Conservation (phyloP, 495 filamentous ascomycete species). For the Podospora bellae-mahoneyi region DNA sequence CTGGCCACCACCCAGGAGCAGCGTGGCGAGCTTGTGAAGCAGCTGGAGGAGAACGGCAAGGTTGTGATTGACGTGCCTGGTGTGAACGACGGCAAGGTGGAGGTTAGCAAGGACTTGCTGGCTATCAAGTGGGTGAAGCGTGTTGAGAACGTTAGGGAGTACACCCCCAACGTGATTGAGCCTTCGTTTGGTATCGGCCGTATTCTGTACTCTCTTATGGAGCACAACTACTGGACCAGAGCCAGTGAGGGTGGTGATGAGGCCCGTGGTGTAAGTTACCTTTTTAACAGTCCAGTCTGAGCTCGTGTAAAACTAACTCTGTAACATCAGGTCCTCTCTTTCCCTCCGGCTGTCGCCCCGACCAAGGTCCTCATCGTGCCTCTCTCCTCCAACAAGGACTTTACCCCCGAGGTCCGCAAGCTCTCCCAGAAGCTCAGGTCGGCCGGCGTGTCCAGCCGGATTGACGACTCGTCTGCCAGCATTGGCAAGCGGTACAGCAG, state of each 20-base stretch:
- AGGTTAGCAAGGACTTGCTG: constrained; percentile 67
- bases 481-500: constrained; percentile 74
- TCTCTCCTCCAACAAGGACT: constrained; percentile 59
- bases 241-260: constrained; percentile 62
- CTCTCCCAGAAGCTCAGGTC: constrained; percentile 59
- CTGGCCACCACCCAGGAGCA: constrained; percentile 64
- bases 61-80: constrained; percentile 63
- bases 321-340: constrained; percentile 59
- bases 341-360: constrained; percentile 68
- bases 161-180: constrained; percentile 81
- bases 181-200: constrained; percentile 82
- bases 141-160: constrained; percentile 68
- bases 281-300: neutral
- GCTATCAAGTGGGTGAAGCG: constrained; percentile 67
- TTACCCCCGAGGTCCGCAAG: constrained; percentile 54
- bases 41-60: constrained; percentile 63
- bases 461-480: constrained; percentile 64
- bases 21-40: constrained; percentile 64
- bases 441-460: constrained; percentile 58
- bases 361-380: constrained; percentile 76
- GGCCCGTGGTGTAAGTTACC: constrained; percentile 58
- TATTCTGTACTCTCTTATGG: constrained; percentile 72
- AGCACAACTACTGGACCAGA: constrained; percentile 76
- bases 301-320: constrained; percentile 20
- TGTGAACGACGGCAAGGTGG: constrained; percentile 51